phyloP scores from a whole-genome alignment of 305 asterid genomes.

The Caryopteris hybrid region DNA sequence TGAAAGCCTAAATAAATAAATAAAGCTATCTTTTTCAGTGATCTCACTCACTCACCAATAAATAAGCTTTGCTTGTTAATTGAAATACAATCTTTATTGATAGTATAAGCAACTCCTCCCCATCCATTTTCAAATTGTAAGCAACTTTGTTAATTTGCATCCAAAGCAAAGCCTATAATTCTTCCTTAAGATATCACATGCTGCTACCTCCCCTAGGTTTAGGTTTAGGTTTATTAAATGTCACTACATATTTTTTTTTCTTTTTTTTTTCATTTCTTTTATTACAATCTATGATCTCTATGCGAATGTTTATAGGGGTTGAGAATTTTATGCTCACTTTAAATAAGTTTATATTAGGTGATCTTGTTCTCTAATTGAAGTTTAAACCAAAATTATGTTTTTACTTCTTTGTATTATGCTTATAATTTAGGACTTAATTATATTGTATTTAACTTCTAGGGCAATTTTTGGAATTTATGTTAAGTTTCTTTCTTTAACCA shows the following conservation, averaged over 20 bases:
- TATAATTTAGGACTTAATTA: no score
- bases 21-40: background rate
- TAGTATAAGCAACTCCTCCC: slow-evolving; percentile 20
- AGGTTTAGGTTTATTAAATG: no score
- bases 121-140: slow-evolving; percentile 19
- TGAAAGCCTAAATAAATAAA: background rate
- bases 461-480: no score
- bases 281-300: background rate
- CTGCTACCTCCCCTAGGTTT: no score
- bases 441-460: no score
- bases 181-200: slow-evolving; percentile 22
- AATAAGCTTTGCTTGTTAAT: slow-evolving; percentile 18
- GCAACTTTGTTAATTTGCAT: slow-evolving; percentile 20
- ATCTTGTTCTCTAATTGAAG: no score
- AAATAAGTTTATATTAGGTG: background rate
- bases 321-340: background rate
- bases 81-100: slow-evolving; percentile 16
- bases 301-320: background rate
- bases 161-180: slow-evolving; percentile 25
- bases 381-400: no score
- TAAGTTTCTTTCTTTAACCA: no score
- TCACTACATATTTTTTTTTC: background rate
- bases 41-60: background rate
- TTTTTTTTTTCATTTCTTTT: background rate
- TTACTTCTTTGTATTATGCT: no score